phyloP scores from a whole-genome alignment of 2,329 filamentous ascomycete genomes.

The Phyllosticta citrichinensis region DNA sequence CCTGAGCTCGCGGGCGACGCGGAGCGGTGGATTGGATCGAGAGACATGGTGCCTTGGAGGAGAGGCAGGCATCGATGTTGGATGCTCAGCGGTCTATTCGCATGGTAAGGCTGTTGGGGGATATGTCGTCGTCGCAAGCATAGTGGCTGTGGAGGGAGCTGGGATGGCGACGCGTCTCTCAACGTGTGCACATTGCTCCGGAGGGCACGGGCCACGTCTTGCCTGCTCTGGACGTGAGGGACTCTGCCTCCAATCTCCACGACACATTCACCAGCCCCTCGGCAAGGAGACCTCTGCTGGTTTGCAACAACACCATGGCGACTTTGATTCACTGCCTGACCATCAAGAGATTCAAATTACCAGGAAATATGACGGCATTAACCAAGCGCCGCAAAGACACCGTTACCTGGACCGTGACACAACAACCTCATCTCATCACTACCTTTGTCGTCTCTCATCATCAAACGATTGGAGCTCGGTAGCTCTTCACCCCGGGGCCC shows the following conservation, averaged over 20 bases:
- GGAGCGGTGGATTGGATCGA: constrained; percentile 19
- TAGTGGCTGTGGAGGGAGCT: neutral
- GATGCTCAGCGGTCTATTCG: neutral
- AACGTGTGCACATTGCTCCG: neutral
- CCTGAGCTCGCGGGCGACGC: constrained; percentile 75
- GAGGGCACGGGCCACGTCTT: neutral
- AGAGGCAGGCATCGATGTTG: neutral
- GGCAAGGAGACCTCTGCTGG: too few species aligned
- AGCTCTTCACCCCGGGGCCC: neutral
- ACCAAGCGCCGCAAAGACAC: neutral
- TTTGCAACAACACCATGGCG: neutral
- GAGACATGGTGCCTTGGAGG: constrained; percentile 21
- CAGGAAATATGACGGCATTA: neutral
- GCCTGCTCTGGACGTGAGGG: neutral
- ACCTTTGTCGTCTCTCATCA: neutral
- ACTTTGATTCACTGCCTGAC: neutral
- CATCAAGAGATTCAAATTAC: neutral
- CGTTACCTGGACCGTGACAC: neutral
- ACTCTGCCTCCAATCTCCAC: neutral
- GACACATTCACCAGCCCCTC: neutral
- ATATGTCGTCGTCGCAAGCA: neutral
- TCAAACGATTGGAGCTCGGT: neutral
- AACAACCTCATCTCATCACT: neutral
- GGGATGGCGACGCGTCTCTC: neutral
- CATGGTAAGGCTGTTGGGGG: neutral